phyloP scores from a whole-genome alignment of 495 filamentous ascomycete species.

The Schizothecium vesticola region DNA sequence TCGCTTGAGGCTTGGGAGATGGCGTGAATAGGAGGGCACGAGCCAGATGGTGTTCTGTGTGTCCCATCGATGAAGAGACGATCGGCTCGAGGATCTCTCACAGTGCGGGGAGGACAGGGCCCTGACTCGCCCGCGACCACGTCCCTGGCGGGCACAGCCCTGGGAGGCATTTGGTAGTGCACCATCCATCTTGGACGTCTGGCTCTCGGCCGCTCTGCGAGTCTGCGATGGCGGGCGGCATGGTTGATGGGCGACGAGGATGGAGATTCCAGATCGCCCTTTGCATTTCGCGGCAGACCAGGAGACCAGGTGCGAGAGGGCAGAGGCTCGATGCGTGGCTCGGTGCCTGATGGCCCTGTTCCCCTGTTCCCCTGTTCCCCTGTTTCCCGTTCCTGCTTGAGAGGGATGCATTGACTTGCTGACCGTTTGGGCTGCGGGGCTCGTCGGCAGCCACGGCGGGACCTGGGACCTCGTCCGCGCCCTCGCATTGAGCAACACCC shows the following conservation, averaged over 20 bases:
- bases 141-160: constrained; percentile 13
- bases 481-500: constrained; percentile 5
- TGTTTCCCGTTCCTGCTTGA: neutral
- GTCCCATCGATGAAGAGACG: neutral
- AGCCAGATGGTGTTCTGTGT: constrained; percentile 5
- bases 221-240: neutral
- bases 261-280: neutral
- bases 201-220: no score
- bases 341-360: neutral
- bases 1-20: neutral
- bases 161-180: neutral
- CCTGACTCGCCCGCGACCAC: constrained; percentile 6
- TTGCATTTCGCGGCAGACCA: constrained; percentile 1
- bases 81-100: constrained; percentile 10
- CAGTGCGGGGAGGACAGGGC: constrained; percentile 3
- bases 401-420: constrained; percentile 8
- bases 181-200: no score
- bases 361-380: neutral
- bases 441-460: neutral
- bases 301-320: neutral
- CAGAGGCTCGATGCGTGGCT: neutral
- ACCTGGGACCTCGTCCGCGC: neutral
- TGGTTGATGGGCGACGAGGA: neutral
- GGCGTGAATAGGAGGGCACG: neutral
- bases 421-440: neutral